These are phyloP conservation scores for Pyrrhoderma lamaoense DNA, from an alignment of 1,284 basidiomycete genomes.

Conservation along the genomic window DNA sequence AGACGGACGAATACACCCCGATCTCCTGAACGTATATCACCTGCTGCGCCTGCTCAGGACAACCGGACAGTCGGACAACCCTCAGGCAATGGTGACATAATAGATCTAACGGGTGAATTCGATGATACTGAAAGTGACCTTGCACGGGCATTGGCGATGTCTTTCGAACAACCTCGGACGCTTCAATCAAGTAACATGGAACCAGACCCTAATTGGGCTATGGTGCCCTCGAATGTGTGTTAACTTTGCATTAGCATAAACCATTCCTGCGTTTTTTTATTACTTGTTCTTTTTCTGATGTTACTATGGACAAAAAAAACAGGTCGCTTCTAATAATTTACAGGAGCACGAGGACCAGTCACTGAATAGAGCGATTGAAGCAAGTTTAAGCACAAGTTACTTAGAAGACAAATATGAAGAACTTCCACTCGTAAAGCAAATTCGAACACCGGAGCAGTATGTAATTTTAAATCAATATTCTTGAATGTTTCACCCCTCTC, in stretches of 20 bases:
- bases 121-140: conserved; percentile 37
- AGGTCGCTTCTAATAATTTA: conserved; percentile 27
- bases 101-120: conserved; percentile 49
- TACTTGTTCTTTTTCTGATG: conserved; percentile 20
- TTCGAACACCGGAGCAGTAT: conserved; percentile 54
- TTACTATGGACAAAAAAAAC: no score
- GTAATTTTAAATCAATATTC: neutral
- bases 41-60: conserved; percentile 17
- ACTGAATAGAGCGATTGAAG: conserved; percentile 59
- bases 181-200: conserved; percentile 55
- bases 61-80: conserved; percentile 14
- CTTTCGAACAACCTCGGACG: conserved; percentile 34
- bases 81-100: conserved; percentile 33
- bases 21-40: neutral
- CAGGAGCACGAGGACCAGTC: conserved; percentile 46
- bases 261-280: conserved; percentile 18
- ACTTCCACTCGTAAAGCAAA: conserved; percentile 39
- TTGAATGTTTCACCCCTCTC: neutral
- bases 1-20: conserved; percentile 13
- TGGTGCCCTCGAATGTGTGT: conserved; percentile 58
- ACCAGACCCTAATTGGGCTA: conserved; percentile 57
- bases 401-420: conserved; percentile 26
- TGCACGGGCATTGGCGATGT: conserved; percentile 44
- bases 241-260: conserved; percentile 10
- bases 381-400: conserved; percentile 40